phyloP scores from a whole-genome alignment of 768 basidiomycete genomes.

The Tylopilus sp. region DNA sequence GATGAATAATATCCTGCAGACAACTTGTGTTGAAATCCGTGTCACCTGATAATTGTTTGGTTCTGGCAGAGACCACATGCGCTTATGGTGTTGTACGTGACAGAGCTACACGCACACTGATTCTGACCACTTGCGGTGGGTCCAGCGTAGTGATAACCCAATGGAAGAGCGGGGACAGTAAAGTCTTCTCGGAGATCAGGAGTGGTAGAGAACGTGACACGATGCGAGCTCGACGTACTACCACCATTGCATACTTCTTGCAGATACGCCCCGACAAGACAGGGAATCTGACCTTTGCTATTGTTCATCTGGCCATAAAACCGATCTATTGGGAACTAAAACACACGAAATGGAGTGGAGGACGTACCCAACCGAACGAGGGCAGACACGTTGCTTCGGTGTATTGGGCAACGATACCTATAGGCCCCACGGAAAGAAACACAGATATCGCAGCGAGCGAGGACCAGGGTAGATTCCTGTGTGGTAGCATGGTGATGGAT shows the following conservation, averaged over 20 bases:
- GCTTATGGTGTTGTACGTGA: conserved; percentile 52
- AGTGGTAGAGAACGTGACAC: conserved; percentile 5
- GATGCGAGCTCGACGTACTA: conserved; percentile 30
- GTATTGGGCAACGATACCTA: conserved; percentile 20
- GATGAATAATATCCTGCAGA: background rate
- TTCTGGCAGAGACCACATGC: conserved; percentile 60
- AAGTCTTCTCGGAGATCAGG: conserved; percentile 31
- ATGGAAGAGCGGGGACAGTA: conserved; percentile 38
- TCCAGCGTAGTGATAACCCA: conserved; percentile 22
- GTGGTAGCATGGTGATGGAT: conserved; percentile 9
- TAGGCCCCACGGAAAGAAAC: conserved; percentile 17
- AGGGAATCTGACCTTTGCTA: conserved; percentile 44
- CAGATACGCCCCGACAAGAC: conserved; percentile 41
- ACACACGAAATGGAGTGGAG: background rate
- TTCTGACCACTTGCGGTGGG: conserved; percentile 30
- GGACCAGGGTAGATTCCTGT: conserved; percentile 3
- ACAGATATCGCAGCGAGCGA: conserved; percentile 13
- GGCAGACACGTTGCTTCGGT: conserved; percentile 19
- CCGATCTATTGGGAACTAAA: background rate
- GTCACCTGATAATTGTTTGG: conserved; percentile 35
- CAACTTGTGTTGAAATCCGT: background rate
- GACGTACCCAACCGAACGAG: conserved; percentile 28
- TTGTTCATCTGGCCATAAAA: conserved; percentile 33
- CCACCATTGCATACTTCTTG: conserved; percentile 41
- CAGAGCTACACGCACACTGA: conserved; percentile 52